Percentiles rank a stretch among this genome's conserved stretches.
phyloP scores from a whole-genome alignment of 345 rosid species.

The Populus deltoides region DNA sequence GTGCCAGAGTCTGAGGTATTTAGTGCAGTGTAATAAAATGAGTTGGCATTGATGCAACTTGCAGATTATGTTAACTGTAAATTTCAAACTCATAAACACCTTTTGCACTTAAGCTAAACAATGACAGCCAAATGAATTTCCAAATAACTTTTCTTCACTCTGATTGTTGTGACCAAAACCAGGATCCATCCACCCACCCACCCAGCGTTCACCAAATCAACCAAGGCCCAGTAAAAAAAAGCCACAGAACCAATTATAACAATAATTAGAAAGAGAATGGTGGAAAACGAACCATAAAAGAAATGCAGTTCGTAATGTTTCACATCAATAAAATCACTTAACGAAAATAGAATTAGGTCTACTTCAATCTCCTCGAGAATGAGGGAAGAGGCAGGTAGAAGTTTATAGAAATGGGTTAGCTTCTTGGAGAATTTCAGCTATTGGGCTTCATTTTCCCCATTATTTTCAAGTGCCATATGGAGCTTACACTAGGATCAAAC shows the following conservation, averaged over 20 bases:
- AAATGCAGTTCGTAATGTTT: too few species aligned
- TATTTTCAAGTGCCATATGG: not conserved
- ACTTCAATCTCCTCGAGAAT: not conserved
- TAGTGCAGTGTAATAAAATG: not conserved
- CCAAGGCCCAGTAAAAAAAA: too few species aligned
- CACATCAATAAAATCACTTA: too few species aligned
- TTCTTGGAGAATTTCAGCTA: not conserved
- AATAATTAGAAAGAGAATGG: too few species aligned
- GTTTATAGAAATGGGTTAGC: not conserved
- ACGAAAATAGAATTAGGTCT: too few species aligned
- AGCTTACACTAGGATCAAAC: not conserved
- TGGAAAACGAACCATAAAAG: too few species aligned
- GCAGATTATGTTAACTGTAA: not conserved
- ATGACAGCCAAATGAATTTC: not conserved
- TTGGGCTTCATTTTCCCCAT: not conserved
- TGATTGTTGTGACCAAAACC: too few species aligned
- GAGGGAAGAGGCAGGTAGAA: not conserved
- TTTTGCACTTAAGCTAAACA: not conserved
- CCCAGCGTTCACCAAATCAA: too few species aligned
- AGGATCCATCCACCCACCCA: too few species aligned
- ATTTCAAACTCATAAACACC: not conserved
- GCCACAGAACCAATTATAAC: too few species aligned
- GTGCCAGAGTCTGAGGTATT: not conserved
- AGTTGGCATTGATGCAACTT: not conserved
- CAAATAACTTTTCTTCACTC: too few species aligned